These are phyloP conservation scores for Lachnellula suecica DNA, from an alignment of 2,329 filamentous ascomycete species.

Conservation along the genomic window DNA sequence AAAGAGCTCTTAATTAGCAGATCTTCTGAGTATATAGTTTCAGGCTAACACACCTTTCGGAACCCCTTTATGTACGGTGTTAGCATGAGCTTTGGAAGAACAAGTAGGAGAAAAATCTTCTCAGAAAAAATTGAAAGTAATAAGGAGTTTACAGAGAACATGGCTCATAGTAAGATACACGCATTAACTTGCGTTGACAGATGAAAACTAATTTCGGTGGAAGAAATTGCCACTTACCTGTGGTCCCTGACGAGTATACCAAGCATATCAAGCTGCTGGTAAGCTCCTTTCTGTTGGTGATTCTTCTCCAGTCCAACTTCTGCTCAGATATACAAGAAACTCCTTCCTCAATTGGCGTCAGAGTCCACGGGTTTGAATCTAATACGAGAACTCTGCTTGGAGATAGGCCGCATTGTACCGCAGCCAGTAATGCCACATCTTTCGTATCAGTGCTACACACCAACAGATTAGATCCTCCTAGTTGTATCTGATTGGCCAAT, in stretches of 20 bases:
- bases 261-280: constrained; percentile 60
- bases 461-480: constrained; percentile 41
- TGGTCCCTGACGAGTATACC: constrained; percentile 80
- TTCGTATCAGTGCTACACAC: constrained; percentile 48
- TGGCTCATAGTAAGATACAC: constrained; percentile 33
- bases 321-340: constrained; percentile 35
- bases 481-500: constrained; percentile 46
- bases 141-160: no score
- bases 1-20: no score
- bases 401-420: constrained; percentile 46
- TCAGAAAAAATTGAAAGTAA: no score
- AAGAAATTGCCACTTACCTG: constrained; percentile 79
- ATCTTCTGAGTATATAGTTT: no score
- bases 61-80: no score
- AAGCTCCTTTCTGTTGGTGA: constrained; percentile 49
- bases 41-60: no score
- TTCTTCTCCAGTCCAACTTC: constrained; percentile 49
- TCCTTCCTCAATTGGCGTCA: constrained; percentile 34
- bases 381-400: constrained; percentile 51
- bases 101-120: no score
- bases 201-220: constrained; percentile 42
- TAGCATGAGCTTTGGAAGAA: no score
- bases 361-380: constrained; percentile 36
- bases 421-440: constrained; percentile 45
- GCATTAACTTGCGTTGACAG: not conserved